Conservation (phyloP, 2,329 filamentous ascomycete genomes). For the Talaromyces rugulosus region DNA sequence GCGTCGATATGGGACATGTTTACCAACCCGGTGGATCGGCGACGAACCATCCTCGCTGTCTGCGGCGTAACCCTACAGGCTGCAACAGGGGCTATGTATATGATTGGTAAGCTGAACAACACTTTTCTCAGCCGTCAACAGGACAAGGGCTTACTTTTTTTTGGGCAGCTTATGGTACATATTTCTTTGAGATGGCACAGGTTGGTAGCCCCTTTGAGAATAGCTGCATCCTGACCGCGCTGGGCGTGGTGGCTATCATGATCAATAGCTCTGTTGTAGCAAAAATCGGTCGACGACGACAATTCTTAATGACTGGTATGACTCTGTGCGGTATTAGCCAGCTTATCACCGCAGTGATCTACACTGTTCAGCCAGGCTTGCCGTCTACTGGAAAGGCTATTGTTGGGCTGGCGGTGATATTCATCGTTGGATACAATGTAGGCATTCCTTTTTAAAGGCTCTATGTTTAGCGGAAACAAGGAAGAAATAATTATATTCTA, state of each 20-base stretch:
- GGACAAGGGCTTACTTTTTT: neutral
- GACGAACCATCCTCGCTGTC: slow-evolving; percentile 48
- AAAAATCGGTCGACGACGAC: slow-evolving; percentile 49
- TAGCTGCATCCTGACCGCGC: slow-evolving; percentile 51
- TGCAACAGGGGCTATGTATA: slow-evolving; percentile 54
- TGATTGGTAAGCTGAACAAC: slow-evolving; percentile 42
- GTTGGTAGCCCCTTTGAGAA: slow-evolving; percentile 55
- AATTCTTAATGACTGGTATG: slow-evolving; percentile 51
- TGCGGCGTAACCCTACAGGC: slow-evolving; percentile 49
- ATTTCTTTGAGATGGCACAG: slow-evolving; percentile 58
- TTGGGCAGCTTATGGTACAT: slow-evolving; percentile 51
- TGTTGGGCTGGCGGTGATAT: slow-evolving; percentile 41
- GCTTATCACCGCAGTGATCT: slow-evolving; percentile 51
- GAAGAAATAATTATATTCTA: slow-evolving; percentile 7
- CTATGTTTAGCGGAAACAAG: neutral
- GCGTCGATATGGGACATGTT: slow-evolving; percentile 46
- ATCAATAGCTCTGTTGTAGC: slow-evolving; percentile 53
- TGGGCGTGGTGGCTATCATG: slow-evolving; percentile 54
- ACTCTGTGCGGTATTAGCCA: slow-evolving; percentile 51
- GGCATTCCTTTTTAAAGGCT: neutral
- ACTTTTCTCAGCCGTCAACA: neutral
- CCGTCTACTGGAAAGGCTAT: slow-evolving; percentile 35
- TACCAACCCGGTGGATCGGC: slow-evolving; percentile 49
- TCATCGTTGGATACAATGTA: slow-evolving; percentile 46
- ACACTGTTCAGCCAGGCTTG: slow-evolving; percentile 40